Evolutionary conservation across 2,329 filamentous ascomycete genomes (phyloP).

Genomic region (Aspergillus fructus): DNA sequence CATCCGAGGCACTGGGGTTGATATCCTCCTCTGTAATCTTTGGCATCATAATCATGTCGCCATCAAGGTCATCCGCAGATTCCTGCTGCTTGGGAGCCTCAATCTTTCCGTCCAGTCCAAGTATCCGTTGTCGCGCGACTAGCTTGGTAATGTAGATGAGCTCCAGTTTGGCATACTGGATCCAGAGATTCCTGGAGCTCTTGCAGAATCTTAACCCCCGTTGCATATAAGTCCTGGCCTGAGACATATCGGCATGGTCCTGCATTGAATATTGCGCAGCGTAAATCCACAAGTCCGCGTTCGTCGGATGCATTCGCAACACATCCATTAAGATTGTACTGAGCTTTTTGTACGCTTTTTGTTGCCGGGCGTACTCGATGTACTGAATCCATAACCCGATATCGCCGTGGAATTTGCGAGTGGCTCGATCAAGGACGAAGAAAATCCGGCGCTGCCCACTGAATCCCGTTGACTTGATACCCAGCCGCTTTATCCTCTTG

Average conservation of each 20-base stretch:
- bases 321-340: conserved; percentile 64
- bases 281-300: conserved; percentile 79
- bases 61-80: conserved; percentile 47
- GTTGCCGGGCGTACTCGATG: conserved; percentile 72
- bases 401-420: conserved; percentile 79
- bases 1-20: conserved; percentile 54
- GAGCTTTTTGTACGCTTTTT: conserved; percentile 63
- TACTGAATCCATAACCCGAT: conserved; percentile 86
- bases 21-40: conserved; percentile 63
- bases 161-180: conserved; percentile 87
- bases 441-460: conserved; percentile 80
- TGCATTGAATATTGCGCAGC: conserved; percentile 78
- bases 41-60: conserved; percentile 59
- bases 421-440: conserved; percentile 82
- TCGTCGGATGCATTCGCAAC: conserved; percentile 80
- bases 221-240: conserved; percentile 82
- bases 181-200: conserved; percentile 70
- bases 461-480: conserved; percentile 69
- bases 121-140: conserved; percentile 67
- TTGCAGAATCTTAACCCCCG: conserved; percentile 88
- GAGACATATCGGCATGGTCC: conserved; percentile 79
- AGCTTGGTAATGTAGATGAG: conserved; percentile 88
- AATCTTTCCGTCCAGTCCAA: conserved; percentile 57
- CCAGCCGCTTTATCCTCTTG: conserved; percentile 79
- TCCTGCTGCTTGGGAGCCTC: conserved; percentile 38